These are phyloP conservation scores for Rhizopus sp. DNA, from an alignment of 371 early-diverging fungal species.

Conservation along the genomic window DNA sequence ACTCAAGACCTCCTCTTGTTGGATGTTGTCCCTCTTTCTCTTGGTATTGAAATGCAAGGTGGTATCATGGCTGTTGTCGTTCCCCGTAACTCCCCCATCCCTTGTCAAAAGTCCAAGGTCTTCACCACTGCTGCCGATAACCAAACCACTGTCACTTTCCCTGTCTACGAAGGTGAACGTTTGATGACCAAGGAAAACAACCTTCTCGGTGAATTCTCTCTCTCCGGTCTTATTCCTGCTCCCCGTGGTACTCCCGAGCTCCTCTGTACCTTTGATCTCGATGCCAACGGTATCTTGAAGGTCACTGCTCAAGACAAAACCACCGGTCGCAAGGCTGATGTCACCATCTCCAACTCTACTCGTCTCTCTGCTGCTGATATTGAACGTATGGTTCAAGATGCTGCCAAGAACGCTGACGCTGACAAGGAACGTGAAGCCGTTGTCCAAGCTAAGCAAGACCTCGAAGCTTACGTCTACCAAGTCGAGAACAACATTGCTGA, in stretches of 20 bases:
- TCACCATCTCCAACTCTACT: conserved; percentile 91
- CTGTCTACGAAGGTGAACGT: conserved; percentile 89
- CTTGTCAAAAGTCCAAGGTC: conserved; percentile 81
- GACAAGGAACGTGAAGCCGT: conserved; percentile 82
- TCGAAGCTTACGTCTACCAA: conserved; percentile 88
- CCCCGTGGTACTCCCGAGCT: conserved; percentile 92
- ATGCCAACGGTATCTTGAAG: conserved; percentile 94
- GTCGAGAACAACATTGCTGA: conserved; percentile 81
- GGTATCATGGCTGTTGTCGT: conserved; percentile 72
- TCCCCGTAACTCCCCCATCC: conserved; percentile 84
- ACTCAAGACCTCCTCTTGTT: conserved; percentile 72
- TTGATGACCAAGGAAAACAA: conserved; percentile 87
- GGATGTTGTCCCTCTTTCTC: conserved; percentile 84
- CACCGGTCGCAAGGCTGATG: conserved; percentile 73
- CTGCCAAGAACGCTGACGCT: conserved; percentile 84
- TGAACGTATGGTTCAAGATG: conserved; percentile 87
- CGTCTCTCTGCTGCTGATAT: conserved; percentile 89
- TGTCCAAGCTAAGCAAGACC: conserved; percentile 81
- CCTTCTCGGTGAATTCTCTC: conserved; percentile 83
- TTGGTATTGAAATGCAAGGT: conserved; percentile 90
- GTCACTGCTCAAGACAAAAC: conserved; percentile 92
- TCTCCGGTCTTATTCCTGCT: conserved; percentile 85
- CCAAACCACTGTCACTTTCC: conserved; percentile 87
- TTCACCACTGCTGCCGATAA: conserved; percentile 93
- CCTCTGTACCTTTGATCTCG: conserved; percentile 91